These are phyloP conservation scores for Fragaria iinumae DNA, from an alignment of 306 rosid genomes.

Conservation along the genomic window DNA sequence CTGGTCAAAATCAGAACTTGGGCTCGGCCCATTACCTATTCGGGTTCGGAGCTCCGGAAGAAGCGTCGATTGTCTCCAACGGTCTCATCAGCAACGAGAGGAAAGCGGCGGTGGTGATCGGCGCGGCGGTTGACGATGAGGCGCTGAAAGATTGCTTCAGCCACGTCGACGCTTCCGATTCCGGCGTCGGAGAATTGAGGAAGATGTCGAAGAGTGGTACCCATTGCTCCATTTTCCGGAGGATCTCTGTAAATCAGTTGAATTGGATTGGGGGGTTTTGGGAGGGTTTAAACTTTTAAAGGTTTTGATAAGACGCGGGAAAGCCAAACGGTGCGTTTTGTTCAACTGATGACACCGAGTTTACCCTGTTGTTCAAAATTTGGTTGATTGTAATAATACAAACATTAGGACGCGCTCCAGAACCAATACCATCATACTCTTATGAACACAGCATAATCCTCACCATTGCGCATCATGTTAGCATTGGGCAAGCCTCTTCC, in stretches of 20 bases:
- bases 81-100: conserved; percentile 38
- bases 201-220: conserved; percentile 37
- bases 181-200: conserved; percentile 38
- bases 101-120: conserved; percentile 32
- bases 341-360: too few species aligned
- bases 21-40: conserved; percentile 9
- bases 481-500: too few species aligned
- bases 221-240: conserved; percentile 35
- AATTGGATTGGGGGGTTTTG: neutral
- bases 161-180: conserved; percentile 41
- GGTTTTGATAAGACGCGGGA: conserved; percentile 28
- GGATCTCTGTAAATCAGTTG: neutral
- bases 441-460: too few species aligned
- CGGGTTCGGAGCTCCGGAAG: conserved; percentile 6
- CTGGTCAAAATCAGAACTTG: neutral
- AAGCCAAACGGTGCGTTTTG: neutral
- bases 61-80: conserved; percentile 28
- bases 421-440: too few species aligned
- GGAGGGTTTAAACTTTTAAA: neutral
- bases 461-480: too few species aligned
- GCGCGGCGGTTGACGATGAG: conserved; percentile 22
- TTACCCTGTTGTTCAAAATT: too few species aligned
- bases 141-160: conserved; percentile 28
- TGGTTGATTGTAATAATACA: too few species aligned
- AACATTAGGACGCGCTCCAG: too few species aligned